Base-by-base conservation (phyloP, 2,329 filamentous ascomycete species). In the Colletotrichum gloeosporioides region DNA sequence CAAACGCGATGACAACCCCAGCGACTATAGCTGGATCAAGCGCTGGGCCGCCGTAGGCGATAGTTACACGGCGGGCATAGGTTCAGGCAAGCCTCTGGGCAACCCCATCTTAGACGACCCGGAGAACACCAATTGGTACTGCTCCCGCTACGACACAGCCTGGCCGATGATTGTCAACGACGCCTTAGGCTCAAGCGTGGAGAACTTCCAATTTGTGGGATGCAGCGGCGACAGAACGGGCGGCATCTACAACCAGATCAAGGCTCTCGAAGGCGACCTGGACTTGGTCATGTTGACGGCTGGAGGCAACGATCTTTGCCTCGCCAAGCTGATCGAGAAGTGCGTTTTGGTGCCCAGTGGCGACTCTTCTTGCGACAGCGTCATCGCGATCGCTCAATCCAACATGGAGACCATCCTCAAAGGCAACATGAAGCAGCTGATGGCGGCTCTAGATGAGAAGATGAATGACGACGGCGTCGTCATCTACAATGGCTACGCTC, bases 41-140 rank as follows among this genome's bases (percentile, higher is more conserved):
- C 78, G 79, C 8, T 84, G 81, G 79, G 84, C 83, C 3, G 83
- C 83, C 59, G 79, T 86, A 16, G 84, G 84, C 12, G 84, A 86
- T 76, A 85, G 84, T 71, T 85, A 79, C 71, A 85, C 83, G 6
- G 84, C 84, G 2, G 84, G 84, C 39, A 85, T 85, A 62, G 84
- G 78, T 15, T 31, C 70, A 6, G 70, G 70, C 13, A 16, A 22
- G 22, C 70, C 29, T 13, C 29, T 73, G 13, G 70, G 66, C 16
- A 44, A 53, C 39, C 22, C 27, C 10, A 32, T 57, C 66, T 22
- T 34, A 22, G 31, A 32, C 44, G 69, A 73, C n/a, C 31, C 59
- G 34, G 31, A 22, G 53, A 25, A 39, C 13, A 39, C 66, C 55
- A 67, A 79, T 61, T 81, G 79, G 78, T 25, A 71, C 18, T 84